phyloP scores from a whole-genome alignment of 2,329 filamentous ascomycete genomes.

The Fusarium sp. region DNA sequence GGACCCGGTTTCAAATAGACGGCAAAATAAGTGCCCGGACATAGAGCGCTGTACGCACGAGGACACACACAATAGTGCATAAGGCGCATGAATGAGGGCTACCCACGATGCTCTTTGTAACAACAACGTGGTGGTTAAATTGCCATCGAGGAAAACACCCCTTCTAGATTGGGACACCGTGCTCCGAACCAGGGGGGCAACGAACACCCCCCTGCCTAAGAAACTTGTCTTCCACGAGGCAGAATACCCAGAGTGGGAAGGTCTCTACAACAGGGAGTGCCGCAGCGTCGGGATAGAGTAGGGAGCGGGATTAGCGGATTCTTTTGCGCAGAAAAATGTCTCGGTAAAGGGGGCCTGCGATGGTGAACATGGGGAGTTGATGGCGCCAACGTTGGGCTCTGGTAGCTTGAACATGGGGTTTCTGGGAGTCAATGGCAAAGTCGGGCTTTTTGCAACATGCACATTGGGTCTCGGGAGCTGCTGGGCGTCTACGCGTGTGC shows the following conservation, averaged over 20 bases:
- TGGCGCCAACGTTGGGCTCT: conserved; percentile 18
- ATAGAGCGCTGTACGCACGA: background rate
- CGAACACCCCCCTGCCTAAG: conserved; percentile 23
- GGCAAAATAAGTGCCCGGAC: background rate
- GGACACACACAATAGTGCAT: background rate
- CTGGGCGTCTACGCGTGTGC: background rate
- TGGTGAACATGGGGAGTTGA: background rate
- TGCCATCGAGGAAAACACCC: background rate
- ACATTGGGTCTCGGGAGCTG: background rate
- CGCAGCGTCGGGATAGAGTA: conserved; percentile 28
- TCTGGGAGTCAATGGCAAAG: background rate
- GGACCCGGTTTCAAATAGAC: background rate
- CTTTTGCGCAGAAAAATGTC: background rate
- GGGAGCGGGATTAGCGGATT: conserved; percentile 11
- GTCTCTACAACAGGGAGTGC: conserved; percentile 34
- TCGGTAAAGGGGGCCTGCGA: background rate
- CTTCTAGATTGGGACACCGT: background rate
- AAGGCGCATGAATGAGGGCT: conserved; percentile 1
- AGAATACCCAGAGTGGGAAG: conserved; percentile 7
- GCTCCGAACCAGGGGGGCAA: background rate
- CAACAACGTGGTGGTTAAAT: background rate
- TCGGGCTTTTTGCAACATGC: background rate
- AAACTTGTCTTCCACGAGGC: conserved; percentile 27
- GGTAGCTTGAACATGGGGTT: background rate
- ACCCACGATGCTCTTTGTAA: background rate